Evolutionary conservation across 768 basidiomycete genomes (phyloP), one percentile per base, ranked within the genome.

Genomic region (Tylopilus subfusipes): DNA sequence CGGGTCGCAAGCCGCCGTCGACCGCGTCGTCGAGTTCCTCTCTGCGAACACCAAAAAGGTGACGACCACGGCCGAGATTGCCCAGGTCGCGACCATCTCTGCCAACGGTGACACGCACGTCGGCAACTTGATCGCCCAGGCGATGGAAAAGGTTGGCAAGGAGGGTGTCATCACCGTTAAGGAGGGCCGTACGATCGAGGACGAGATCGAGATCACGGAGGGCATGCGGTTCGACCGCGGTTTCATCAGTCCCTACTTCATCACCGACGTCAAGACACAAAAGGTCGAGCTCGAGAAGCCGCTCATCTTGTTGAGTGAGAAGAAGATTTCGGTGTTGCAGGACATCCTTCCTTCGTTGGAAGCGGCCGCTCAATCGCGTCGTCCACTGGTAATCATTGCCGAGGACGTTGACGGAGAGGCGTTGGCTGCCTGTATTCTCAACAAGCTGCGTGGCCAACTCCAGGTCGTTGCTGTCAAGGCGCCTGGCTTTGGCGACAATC

Each of bases 101-200:
- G 84, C 90, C 12, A 83, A 83, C 53, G 79, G 82, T 33, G 96
- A 98, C 75, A 79, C 73, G 2, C 94, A 98, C 68, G 80, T 99
- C 58, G 95, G 96, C 42, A 86, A 86, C 69, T 82, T 99, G 67
- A 98, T 98, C 72, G 95, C 96, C 6, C 92, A 93, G 68, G 96
- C 96, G 2, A 99, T 98, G 96, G 96, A 98, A 76, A 97, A 97
- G 73, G 96, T 98, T 56, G 96, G 96, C 70, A 97, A 96, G 78
- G 96, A 99, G 76, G 96, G 96, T 71, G 96, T 98, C 68, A 98
- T 99, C 78, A 98, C 96, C 47, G 95, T 99, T 72, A 99, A 98
- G 80, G 96, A 99, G 73, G 96, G 96, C 42, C 86, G 89, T 63
- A 98, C 96, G 6, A 97, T 95, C 60, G 94, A 98, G 64, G 96